Conservation (phyloP, 2,329 filamentous ascomycete species). For the Aquanectria penicillioides region DNA sequence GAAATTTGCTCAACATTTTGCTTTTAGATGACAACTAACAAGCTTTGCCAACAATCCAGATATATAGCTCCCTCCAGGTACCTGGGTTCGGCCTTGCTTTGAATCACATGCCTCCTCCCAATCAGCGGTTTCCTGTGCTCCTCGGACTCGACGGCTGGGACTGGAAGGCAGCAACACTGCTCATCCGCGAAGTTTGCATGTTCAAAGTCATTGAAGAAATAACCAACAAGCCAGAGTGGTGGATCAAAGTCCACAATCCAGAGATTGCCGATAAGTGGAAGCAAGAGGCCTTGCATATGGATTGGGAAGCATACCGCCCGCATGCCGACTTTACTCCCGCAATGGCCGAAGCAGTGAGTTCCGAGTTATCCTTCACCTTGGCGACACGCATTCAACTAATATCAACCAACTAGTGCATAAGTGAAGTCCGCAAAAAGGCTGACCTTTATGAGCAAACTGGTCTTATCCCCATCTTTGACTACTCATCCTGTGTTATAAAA, state of each 20-base stretch:
- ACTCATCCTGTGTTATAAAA: conserved; percentile 30
- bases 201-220: conserved; percentile 41
- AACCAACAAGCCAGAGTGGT: conserved; percentile 45
- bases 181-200: conserved; percentile 43
- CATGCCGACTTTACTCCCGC: conserved; percentile 37
- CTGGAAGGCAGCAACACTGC: conserved; percentile 35
- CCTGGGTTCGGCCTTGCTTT: not conserved
- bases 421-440: conserved; percentile 59
- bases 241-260: conserved; percentile 37
- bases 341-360: conserved; percentile 36
- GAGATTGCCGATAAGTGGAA: conserved; percentile 40
- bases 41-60: not conserved
- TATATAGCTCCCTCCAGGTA: not conserved
- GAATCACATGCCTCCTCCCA: not conserved
- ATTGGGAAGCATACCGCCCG: conserved; percentile 32
- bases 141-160: not conserved
- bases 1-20: not conserved
- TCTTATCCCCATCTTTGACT: conserved; percentile 46
- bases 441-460: conserved; percentile 48
- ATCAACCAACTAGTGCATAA: conserved; percentile 24
- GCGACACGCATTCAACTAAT: not conserved
- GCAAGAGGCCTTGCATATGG: conserved; percentile 35
- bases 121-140: not conserved
- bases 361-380: rapidly evolving
- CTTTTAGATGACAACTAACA: not conserved